Conservation (phyloP, 257 asterid species). For the Nemophila menziesii region DNA sequence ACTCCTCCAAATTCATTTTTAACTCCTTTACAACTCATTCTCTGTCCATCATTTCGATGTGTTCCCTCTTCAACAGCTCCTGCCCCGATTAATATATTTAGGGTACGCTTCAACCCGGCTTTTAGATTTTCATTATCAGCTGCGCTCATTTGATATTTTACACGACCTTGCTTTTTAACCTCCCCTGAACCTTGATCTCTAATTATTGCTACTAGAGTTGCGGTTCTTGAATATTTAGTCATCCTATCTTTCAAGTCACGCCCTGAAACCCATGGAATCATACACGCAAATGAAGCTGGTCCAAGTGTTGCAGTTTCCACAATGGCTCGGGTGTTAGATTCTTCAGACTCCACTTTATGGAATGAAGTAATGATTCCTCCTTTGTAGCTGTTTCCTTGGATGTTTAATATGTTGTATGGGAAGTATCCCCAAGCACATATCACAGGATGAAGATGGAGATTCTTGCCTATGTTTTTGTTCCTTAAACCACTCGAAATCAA, state of each 20-base stretch:
- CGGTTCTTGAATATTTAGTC: constrained; percentile 57
- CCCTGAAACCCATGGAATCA: constrained; percentile 69
- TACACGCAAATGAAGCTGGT: constrained; percentile 44
- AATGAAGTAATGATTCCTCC: constrained; percentile 79
- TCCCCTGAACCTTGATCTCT: constrained; percentile 65
- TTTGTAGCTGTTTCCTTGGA: constrained; percentile 50
- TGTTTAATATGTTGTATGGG: constrained; percentile 37
- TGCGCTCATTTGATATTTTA: constrained; percentile 27
- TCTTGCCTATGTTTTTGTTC: constrained; percentile 65
- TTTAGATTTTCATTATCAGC: constrained; percentile 51
- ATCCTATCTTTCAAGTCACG: constrained; percentile 41
- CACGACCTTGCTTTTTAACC: constrained; percentile 36
- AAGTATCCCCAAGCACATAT: constrained; percentile 78
- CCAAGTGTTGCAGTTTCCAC: constrained; percentile 59
- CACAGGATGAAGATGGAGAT: constrained; percentile 83
- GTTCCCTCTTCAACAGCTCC: constrained; percentile 95
- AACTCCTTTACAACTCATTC: constrained; percentile 35
- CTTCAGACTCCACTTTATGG: constrained; percentile 48
- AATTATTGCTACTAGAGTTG: constrained; percentile 37
- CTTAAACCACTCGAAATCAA: constrained; percentile 53
- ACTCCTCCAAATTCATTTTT: constrained; percentile 44
- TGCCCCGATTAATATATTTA: constrained; percentile 65
- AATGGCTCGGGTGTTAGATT: constrained; percentile 30
- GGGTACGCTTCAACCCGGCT: constrained; percentile 46
- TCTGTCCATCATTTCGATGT: constrained; percentile 71